Evolutionary conservation across 371 early-diverging fungal genomes (phyloP), one percentile per base, ranked within the genome.

Genomic region (Thermomucor indicae-seudaticae): DNA sequence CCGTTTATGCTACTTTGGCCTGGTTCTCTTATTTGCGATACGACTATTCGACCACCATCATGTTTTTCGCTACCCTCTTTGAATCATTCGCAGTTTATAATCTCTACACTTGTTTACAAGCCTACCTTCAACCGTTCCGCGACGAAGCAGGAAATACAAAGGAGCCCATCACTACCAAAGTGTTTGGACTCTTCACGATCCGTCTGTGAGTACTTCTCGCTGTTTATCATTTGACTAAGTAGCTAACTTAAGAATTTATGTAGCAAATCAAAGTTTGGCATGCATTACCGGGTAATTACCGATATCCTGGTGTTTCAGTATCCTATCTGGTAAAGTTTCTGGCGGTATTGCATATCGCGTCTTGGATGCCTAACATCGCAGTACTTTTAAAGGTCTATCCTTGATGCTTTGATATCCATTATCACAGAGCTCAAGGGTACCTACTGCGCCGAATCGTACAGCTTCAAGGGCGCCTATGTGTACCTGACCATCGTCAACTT

Each of bases 61-160:
- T 70, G 51, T 76, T 76, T 42, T 76, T 72, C 55, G 76, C 76
- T 3, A 60, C 66, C 2, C 25, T 76, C 5, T 70, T 72, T 37
- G 76, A 72, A 51, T 64, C 72, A 0, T 71, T 76, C 59, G 76
- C 76, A 7, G 73, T 76, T 10, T 76, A 62, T 41, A 76, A 76
- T 43, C 24, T 76, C 12, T 76, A 66, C 39, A 58, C 57, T 29
- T 64, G 67, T 14, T 35, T 76, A 23, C 68, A 76, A 46, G 55
- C 76, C 0, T 76, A 76, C 49, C 49, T 76, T 6, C 49, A 60
- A 12, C 76, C 76, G n/a, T 76, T 46, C 35, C 60, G 73, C 27
- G 55, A 62, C 0, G 57, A 58, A 60, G 62, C 54, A 6, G 68
- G 53, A 6, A 61, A 46, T 7, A 43, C 49, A 8, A 76, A 76